A percentile compares a stretch with the other conserved stretches of the same genome.
These are phyloP conservation scores for Syncephalis fuscata DNA, from an alignment of 371 early-diverging fungal species.

Conservation along the genomic window DNA sequence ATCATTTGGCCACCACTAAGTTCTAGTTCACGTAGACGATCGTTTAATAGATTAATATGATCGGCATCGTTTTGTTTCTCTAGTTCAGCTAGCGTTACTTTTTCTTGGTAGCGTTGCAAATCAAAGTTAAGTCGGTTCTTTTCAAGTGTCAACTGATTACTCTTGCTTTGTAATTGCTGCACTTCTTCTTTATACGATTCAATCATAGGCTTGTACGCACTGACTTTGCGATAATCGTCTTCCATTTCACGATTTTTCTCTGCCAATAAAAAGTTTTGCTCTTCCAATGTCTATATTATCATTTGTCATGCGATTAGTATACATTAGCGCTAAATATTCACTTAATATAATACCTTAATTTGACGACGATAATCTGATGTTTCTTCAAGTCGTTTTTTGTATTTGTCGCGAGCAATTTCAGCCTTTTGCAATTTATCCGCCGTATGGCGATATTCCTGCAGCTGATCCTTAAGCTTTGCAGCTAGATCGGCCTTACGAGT, in stretches of 20 bases:
- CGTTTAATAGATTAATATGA: constrained; percentile 59
- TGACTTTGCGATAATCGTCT: constrained; percentile 70
- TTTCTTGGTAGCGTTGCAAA: constrained; percentile 35
- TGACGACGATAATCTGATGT: constrained; percentile 57
- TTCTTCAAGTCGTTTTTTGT: constrained; percentile 86
- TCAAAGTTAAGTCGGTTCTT: constrained; percentile 59
- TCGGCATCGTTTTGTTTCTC: constrained; percentile 51
- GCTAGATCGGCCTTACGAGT: constrained; percentile 43
- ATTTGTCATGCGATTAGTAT: no score
- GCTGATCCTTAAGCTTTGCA: constrained; percentile 57
- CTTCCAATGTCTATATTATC: constrained; percentile 37
- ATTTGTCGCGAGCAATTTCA: constrained; percentile 87
- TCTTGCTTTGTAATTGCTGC: constrained; percentile 48
- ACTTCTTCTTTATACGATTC: constrained; percentile 79
- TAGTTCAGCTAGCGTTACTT: constrained; percentile 40
- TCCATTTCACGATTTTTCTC: constrained; percentile 57
- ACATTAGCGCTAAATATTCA: no score
- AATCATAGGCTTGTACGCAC: constrained; percentile 59
- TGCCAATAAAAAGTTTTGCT: constrained; percentile 47
- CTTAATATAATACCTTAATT: constrained; percentile 29
- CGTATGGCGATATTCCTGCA: constrained; percentile 75
- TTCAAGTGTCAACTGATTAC: constrained; percentile 41
- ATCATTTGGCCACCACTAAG: constrained; percentile 25
- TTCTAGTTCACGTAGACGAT: constrained; percentile 66
- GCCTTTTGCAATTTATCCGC: constrained; percentile 80